These are phyloP conservation scores for Scheffersomyces illinoinensis DNA, from an alignment of 1,139 yeast species.

Conservation along the genomic window DNA sequence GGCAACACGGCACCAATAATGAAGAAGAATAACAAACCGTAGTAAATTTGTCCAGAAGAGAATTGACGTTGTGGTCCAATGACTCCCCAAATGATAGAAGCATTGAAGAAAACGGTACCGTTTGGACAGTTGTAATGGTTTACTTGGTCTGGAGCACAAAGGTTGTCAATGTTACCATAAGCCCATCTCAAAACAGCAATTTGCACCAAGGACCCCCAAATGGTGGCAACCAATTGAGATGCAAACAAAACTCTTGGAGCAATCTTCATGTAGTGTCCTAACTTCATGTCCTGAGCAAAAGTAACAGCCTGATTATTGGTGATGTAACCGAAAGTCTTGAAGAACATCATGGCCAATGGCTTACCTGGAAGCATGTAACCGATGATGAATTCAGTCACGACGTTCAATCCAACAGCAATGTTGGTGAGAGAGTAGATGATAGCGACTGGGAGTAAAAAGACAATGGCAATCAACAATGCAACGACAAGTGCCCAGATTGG, in stretches of 20 bases:
- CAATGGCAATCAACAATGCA: slow-evolving; percentile 41
- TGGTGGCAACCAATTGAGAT: slow-evolving; percentile 47
- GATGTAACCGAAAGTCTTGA: slow-evolving; percentile 49
- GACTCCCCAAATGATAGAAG: slow-evolving; percentile 51
- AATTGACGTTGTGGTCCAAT: slow-evolving; percentile 43
- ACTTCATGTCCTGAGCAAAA: slow-evolving; percentile 54
- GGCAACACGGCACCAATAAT: slow-evolving; percentile 40
- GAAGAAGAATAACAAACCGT: slow-evolving; percentile 43
- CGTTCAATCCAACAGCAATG: slow-evolving; percentile 47
- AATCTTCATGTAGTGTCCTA: slow-evolving; percentile 56
- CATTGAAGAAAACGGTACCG: slow-evolving; percentile 46
- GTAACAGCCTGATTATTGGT: slow-evolving; percentile 58
- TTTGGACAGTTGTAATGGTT: slow-evolving; percentile 43
- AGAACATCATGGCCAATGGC: slow-evolving; percentile 49
- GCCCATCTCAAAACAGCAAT: slow-evolving; percentile 49
- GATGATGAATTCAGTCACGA: slow-evolving; percentile 45
- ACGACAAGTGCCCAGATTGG: slow-evolving; percentile 40
- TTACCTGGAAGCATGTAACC: slow-evolving; percentile 52
- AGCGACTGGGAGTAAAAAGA: slow-evolving; percentile 46
- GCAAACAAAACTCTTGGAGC: slow-evolving; percentile 47
- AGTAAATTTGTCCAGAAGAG: slow-evolving; percentile 39
- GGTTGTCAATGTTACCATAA: slow-evolving; percentile 41
- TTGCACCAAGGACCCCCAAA: slow-evolving; percentile 48
- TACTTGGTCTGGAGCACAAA: slow-evolving; percentile 49
- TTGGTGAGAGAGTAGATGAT: slow-evolving; percentile 43